Conservation (phyloP, 1,284 basidiomycete genomes). For the Trametes polyzona region DNA sequence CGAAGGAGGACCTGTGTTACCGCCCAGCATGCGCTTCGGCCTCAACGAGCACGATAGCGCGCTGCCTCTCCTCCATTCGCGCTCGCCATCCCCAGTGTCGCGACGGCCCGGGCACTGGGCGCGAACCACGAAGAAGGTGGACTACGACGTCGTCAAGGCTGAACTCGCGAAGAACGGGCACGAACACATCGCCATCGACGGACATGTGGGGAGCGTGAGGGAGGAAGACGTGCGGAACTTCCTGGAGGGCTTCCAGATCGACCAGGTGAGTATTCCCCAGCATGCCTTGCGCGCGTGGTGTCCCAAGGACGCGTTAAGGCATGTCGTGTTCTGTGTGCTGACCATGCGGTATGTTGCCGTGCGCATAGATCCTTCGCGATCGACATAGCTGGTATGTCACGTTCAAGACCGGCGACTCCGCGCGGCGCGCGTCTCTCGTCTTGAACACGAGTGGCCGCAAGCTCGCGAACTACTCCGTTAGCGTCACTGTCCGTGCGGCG, state of each 20-base stretch:
- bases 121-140: conserved; percentile 38
- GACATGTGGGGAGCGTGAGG: conserved; percentile 51
- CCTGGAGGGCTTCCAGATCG: conserved; percentile 66
- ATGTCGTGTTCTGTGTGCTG: conserved; percentile 5
- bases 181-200: conserved; percentile 66
- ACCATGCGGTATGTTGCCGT: background rate
- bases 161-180: conserved; percentile 62
- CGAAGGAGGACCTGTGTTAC: conserved; percentile 18
- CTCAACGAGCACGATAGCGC: conserved; percentile 18
- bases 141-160: conserved; percentile 53
- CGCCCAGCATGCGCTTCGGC: conserved; percentile 21
- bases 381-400: conserved; percentile 72
- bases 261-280: conserved; percentile 53
- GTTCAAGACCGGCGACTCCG: conserved; percentile 60
- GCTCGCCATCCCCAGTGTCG: conserved; percentile 52
- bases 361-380: conserved; percentile 63
- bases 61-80: conserved; percentile 37
- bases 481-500: conserved; percentile 57
- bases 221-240: conserved; percentile 67
- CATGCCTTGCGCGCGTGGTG: background rate
- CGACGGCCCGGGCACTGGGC: conserved; percentile 41
- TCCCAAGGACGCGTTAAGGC: conserved; percentile 9
- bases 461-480: conserved; percentile 63
- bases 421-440: conserved; percentile 63
- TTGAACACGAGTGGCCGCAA: conserved; percentile 53